A percentile compares a stretch with the other conserved stretches of the same genome.
These are phyloP conservation scores for Eucalyptus decipiens DNA, from an alignment of 345 rosid species.

Conservation along the genomic window DNA sequence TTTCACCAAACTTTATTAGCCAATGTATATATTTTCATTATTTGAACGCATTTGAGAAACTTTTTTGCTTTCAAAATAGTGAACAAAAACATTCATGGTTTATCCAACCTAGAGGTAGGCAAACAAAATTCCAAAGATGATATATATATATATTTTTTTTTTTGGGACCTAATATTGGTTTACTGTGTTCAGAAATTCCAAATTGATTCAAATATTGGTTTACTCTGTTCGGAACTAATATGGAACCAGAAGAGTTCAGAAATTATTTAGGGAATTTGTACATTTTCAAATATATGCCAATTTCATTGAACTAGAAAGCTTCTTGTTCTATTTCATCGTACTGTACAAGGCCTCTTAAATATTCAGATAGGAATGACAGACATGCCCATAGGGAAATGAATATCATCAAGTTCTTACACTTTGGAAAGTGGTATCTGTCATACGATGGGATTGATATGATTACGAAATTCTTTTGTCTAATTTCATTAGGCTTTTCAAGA, in stretches of 20 bases:
- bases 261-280: not conserved
- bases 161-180: not conserved
- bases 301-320: not conserved
- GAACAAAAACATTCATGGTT: not conserved
- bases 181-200: not conserved
- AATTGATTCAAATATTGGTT: not conserved
- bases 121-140: not conserved
- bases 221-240: not conserved
- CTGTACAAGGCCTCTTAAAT: not conserved
- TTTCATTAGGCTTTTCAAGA: too few species aligned
- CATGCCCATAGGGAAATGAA: not conserved
- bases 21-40: not conserved
- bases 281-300: not conserved
- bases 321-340: not conserved
- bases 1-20: too few species aligned
- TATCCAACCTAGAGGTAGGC: not conserved
- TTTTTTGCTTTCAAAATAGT: not conserved
- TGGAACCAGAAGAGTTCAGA: not conserved
- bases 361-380: not conserved
- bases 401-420: not conserved
- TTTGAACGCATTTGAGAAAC: not conserved
- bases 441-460: not conserved
- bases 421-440: not conserved
- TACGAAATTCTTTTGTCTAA: not conserved
- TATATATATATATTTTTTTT: too few species aligned